Evolutionary conservation across 2,329 filamentous ascomycete species (phyloP).

Genomic region (Paraphoma chrysanthemicola): DNA sequence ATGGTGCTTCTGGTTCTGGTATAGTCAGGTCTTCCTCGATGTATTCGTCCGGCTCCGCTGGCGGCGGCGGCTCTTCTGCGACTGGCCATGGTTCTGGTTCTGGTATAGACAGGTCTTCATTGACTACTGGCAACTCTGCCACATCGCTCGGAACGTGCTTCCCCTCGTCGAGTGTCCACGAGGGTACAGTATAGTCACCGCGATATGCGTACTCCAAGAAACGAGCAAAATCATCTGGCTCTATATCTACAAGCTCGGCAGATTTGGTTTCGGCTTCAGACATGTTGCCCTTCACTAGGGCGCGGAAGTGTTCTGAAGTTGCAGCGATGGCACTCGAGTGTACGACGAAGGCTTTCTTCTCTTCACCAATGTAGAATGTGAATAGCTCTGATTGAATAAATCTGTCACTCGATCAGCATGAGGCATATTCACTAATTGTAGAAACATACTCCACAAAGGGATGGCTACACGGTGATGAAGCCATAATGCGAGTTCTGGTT

Average conservation of each 20-base stretch:
- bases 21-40: too few relatives aligned
- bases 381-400: conserved; percentile 29
- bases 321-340: conserved; percentile 31
- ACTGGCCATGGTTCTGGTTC: background rate
- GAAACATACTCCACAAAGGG: conserved; percentile 17
- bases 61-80: too few relatives aligned
- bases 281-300: conserved; percentile 31
- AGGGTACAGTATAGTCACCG: conserved; percentile 26
- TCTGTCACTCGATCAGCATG: conserved; percentile 6
- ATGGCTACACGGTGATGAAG: background rate
- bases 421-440: background rate
- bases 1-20: too few relatives aligned
- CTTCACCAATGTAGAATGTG: conserved; percentile 31
- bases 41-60: too few relatives aligned
- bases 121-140: background rate
- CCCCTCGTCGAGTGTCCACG: conserved; percentile 2
- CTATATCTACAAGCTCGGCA: conserved; percentile 23
- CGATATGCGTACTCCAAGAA: conserved; percentile 37
- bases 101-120: background rate
- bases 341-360: conserved; percentile 17
- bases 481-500: too few relatives aligned
- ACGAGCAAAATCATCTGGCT: conserved; percentile 31
- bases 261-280: conserved; percentile 18
- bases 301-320: conserved; percentile 18
- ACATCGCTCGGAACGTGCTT: background rate